These are phyloP conservation scores for Neurospora sp. DNA, from an alignment of 2,329 filamentous ascomycete species.

Conservation along the genomic window DNA sequence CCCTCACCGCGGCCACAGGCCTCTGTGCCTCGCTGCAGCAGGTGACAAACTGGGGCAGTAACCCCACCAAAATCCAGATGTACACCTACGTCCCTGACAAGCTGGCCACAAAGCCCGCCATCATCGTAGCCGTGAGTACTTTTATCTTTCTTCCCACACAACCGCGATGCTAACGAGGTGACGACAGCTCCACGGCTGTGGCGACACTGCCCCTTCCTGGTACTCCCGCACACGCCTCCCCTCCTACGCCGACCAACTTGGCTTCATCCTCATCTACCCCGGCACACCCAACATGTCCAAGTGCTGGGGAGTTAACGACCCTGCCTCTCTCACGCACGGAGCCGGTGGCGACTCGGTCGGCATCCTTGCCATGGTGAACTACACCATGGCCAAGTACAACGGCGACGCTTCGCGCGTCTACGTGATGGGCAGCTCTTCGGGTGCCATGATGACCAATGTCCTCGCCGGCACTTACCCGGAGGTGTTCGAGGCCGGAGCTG, in stretches of 20 bases:
- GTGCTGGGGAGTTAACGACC: conserved; percentile 45
- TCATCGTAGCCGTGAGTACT: conserved; percentile 30
- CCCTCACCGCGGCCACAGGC: conserved; percentile 9
- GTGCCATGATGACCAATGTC: conserved; percentile 30
- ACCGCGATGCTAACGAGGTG: not conserved
- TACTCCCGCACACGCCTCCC: conserved; percentile 35
- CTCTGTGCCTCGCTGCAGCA: conserved; percentile 16
- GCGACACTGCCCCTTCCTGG: conserved; percentile 28
- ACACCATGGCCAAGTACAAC: conserved; percentile 35
- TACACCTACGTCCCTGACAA: conserved; percentile 28
- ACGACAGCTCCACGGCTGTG: conserved; percentile 32
- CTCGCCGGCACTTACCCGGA: conserved; percentile 24
- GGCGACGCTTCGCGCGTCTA: conserved; percentile 36
- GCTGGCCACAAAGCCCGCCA: conserved; percentile 27
- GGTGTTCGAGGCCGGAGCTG: conserved; percentile 22
- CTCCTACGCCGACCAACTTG: conserved; percentile 22
- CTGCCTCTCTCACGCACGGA: conserved; percentile 34
- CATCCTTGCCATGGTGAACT: conserved; percentile 43
- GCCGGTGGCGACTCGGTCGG: conserved; percentile 38
- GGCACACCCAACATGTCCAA: conserved; percentile 29
- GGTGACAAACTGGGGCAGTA: conserved; percentile 19
- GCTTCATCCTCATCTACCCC: conserved; percentile 36
- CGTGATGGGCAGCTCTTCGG: conserved; percentile 32
- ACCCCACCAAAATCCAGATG: conserved; percentile 30
- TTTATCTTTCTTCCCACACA: not conserved